Evolutionary conservation across 2,329 filamentous ascomycete species (phyloP).

Genomic region (Chaetothyriales sp.): DNA sequence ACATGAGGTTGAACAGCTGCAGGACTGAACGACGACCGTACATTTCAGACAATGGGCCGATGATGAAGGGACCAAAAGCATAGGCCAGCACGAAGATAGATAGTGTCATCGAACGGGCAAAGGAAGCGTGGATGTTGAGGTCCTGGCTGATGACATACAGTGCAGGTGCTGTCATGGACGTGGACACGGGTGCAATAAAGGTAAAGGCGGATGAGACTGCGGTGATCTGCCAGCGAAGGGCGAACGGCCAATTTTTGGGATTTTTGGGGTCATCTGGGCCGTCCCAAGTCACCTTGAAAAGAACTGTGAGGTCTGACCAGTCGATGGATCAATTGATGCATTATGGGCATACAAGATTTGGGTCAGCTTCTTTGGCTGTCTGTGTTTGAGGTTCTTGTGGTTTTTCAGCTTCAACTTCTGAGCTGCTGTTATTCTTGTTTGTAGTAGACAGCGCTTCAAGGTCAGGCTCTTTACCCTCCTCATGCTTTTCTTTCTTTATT

Average conservation of each 20-base stretch:
- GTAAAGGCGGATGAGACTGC: conserved; percentile 38
- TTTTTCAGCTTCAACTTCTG: too few species aligned
- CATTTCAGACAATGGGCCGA: conserved; percentile 30
- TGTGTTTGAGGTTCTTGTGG: too few species aligned
- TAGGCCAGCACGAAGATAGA: conserved; percentile 34
- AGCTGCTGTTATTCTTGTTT: too few species aligned
- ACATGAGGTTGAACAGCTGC: conserved; percentile 32
- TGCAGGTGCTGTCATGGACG: conserved; percentile 36
- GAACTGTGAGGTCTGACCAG: too few species aligned
- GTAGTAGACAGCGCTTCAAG: too few species aligned
- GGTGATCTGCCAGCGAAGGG: conserved; percentile 38
- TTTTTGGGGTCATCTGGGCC: conserved; percentile 28
- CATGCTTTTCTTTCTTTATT: too few species aligned
- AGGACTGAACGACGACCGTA: conserved; percentile 33
- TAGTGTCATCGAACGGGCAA: conserved; percentile 29
- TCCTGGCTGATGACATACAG: conserved; percentile 35
- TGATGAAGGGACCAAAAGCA: conserved; percentile 31
- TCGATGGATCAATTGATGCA: too few species aligned
- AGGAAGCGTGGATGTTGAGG: conserved; percentile 25
- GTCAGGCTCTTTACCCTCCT: too few species aligned
- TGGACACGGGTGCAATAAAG: conserved; percentile 43
- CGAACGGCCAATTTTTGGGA: conserved; percentile 33
- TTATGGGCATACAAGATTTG: too few species aligned
- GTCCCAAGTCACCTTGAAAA: conserved; percentile 29
- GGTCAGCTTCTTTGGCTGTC: too few species aligned